These are phyloP conservation scores for Serendipita sp. DNA, from an alignment of 1,284 basidiomycete genomes.

Conservation along the genomic window DNA sequence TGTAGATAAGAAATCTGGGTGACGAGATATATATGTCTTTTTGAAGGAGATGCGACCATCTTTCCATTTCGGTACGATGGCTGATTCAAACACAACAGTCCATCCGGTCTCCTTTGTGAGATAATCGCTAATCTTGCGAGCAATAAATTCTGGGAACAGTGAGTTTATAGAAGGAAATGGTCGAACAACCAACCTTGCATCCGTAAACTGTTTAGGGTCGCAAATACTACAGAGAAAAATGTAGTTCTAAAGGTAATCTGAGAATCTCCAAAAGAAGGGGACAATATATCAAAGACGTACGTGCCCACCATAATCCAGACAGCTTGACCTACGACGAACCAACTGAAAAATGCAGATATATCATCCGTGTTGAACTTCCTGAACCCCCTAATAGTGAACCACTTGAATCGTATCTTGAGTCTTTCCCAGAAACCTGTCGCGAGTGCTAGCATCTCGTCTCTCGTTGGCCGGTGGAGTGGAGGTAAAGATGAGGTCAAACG, in stretches of 20 bases:
- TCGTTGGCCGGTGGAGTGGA: slow-evolving; percentile 67
- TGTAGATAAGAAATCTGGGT: slow-evolving; percentile 31
- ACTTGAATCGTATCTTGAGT: slow-evolving; percentile 85
- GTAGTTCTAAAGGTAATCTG: slow-evolving; percentile 51
- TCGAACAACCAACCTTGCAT: slow-evolving; percentile 53
- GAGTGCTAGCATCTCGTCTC: slow-evolving; percentile 77
- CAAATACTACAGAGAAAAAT: slow-evolving; percentile 88
- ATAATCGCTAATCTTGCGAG: slow-evolving; percentile 81
- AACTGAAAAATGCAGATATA: slow-evolving; percentile 89
- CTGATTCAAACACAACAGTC: slow-evolving; percentile 91
- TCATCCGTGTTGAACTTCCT: slow-evolving; percentile 94
- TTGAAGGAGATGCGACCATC: slow-evolving; percentile 92
- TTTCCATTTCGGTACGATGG: slow-evolving; percentile 96
- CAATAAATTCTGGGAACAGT: slow-evolving; percentile 57
- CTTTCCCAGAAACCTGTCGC: slow-evolving; percentile 85
- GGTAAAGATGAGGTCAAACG: slow-evolving; percentile 60
- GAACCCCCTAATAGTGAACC: slow-evolving; percentile 94
- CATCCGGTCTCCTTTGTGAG: slow-evolving; percentile 87
- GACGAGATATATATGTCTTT: slow-evolving; percentile 87
- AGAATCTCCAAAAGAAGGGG: slow-evolving; percentile 12
- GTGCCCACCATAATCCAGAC: slow-evolving; percentile 90
- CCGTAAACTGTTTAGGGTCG: slow-evolving; percentile 78
- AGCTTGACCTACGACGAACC: slow-evolving; percentile 88
- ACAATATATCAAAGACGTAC: slow-evolving; percentile 32
- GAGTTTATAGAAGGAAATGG: neutral